Evolutionary conservation across 106 monocot species (phyloP).

Genomic region (Agapanthus africanus): DNA sequence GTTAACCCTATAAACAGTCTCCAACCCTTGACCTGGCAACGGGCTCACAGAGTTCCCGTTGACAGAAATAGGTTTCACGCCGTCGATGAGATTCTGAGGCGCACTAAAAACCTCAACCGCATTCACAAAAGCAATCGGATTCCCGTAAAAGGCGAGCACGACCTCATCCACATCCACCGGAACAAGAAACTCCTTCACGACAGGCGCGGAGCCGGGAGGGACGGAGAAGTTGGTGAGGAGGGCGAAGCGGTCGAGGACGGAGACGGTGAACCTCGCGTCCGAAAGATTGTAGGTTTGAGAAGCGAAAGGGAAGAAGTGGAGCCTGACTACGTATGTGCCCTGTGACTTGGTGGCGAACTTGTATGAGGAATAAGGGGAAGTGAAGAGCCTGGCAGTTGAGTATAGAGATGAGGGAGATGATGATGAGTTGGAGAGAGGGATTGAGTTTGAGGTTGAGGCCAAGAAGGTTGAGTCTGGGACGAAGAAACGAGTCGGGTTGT

Average conservation of each 20-base stretch:
- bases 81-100: conserved; percentile 27
- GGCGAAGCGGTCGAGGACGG: conserved; percentile 21
- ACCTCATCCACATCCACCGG: conserved; percentile 17
- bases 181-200: conserved; percentile 47
- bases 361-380: conserved; percentile 27
- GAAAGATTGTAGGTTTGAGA: conserved; percentile 13
- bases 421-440: not conserved
- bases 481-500: conserved; percentile 3
- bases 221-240: conserved; percentile 26
- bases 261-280: conserved; percentile 38
- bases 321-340: conserved; percentile 41
- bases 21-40: conserved; percentile 12
- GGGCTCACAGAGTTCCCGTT: no score
- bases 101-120: conserved; percentile 54
- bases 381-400: conserved; percentile 33
- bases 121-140: conserved; percentile 39
- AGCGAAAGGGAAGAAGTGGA: conserved; percentile 46
- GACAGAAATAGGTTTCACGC: not conserved
- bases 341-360: not conserved
- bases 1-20: conserved; percentile 48
- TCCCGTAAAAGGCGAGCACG: conserved; percentile 20
- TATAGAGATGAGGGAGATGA: conserved; percentile 22
- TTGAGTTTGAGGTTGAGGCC: conserved; percentile 12
- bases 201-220: not conserved
- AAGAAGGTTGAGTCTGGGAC: not conserved